Conservation (phyloP, 495 filamentous ascomycete species). For the Umbilicaria muhlenbergii region DNA sequence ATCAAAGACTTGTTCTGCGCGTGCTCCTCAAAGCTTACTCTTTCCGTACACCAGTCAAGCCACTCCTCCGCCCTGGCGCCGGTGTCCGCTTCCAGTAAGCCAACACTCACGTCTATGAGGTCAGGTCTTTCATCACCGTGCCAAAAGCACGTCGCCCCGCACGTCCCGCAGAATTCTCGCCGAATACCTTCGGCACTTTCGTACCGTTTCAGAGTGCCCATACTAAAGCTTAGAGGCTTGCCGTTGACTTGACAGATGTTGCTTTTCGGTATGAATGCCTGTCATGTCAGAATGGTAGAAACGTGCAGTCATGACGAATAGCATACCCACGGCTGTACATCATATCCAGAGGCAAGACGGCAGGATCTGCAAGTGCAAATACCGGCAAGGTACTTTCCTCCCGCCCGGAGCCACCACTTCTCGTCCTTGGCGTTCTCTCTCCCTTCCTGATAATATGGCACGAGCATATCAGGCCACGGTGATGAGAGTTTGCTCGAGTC, state of each 20-base stretch:
- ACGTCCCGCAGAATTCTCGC: constrained; percentile 35
- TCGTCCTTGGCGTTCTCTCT: constrained; percentile 16
- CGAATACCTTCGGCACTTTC: constrained; percentile 26
- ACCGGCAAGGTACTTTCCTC: constrained; percentile 23
- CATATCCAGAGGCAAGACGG: constrained; percentile 26
- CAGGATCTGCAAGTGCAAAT: constrained; percentile 38
- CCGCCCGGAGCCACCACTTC: constrained; percentile 26
- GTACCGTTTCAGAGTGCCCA: constrained; percentile 32
- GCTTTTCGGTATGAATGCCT: constrained; percentile 16
- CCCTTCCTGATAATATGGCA: constrained; percentile 8
- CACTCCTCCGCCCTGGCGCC: constrained; percentile 33
- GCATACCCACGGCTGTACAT: constrained; percentile 29
- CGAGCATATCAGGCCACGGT: constrained; percentile 9
- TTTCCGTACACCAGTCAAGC: constrained; percentile 21
- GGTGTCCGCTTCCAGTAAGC: constrained; percentile 29
- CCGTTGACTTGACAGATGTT: constrained; percentile 12
- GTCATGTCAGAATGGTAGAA: neutral
- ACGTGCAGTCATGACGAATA: constrained; percentile 14
- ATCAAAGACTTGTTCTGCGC: constrained; percentile 19
- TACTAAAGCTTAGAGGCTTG: constrained; percentile 15
- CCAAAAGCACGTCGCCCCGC: constrained; percentile 37
- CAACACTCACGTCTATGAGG: constrained; percentile 34
- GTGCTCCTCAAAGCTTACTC: constrained; percentile 18
- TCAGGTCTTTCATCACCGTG: constrained; percentile 22
- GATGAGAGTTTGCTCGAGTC: neutral